These are phyloP conservation scores for Nigrospora oryzae DNA, from an alignment of 2,329 filamentous ascomycete species.

Conservation along the genomic window DNA sequence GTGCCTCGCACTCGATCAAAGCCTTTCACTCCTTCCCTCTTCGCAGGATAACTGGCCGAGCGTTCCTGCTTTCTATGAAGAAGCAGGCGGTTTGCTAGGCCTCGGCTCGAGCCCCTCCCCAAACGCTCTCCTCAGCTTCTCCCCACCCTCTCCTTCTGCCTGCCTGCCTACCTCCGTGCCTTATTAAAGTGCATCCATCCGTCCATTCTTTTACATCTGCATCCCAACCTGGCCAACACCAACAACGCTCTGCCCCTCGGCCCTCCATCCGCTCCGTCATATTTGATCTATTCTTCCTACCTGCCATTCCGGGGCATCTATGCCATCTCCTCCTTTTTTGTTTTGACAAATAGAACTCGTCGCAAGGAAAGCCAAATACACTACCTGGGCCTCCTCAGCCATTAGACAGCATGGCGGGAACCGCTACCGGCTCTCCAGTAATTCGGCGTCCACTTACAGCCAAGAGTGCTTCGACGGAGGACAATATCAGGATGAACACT, in stretches of 20 bases:
- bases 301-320: constrained; percentile 17
- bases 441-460: constrained; percentile 23
- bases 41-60: too few species aligned
- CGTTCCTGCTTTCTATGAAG: too few species aligned
- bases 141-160: too few species aligned
- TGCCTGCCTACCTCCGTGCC: too few species aligned
- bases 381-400: constrained; percentile 3
- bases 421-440: constrained; percentile 30
- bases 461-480: constrained; percentile 23
- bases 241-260: constrained; percentile 1
- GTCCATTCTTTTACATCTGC: too few species aligned
- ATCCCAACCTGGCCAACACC: too few species aligned
- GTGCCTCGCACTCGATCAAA: too few species aligned
- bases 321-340: constrained; percentile 17
- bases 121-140: too few species aligned
- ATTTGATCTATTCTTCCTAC: constrained; percentile 18
- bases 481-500: constrained; percentile 27
- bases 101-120: too few species aligned
- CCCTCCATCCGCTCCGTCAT: constrained; percentile 9
- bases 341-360: constrained; percentile 11
- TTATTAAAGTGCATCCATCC: too few species aligned
- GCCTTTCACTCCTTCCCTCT: too few species aligned
- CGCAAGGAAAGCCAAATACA: constrained; percentile 2
- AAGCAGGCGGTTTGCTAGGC: too few species aligned
- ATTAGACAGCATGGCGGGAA: constrained; percentile 27